Base-by-base conservation (phyloP, 2,329 filamentous ascomycete species). In the Talaromyces sp. region DNA sequence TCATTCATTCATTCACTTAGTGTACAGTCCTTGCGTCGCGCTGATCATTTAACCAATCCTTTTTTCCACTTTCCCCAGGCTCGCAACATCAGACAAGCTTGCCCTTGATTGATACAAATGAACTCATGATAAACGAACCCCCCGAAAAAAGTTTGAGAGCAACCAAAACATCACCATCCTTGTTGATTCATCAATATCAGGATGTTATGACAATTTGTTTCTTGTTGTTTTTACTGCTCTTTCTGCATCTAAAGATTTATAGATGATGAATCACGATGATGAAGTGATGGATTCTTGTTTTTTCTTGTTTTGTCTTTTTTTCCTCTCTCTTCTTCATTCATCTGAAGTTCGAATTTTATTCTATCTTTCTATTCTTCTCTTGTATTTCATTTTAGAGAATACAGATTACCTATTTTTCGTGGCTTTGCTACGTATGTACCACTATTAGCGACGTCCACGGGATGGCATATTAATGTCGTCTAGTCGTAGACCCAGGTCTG, bases 1-100 rank as follows among this genome's bases (percentile, higher is more conserved):
- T 35, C 45, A 48, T 19, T 46, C 43, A 46, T 37, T 21, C 50
- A 48, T 37, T 15, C 10, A 31, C 4, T 37, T 22, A 33, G 36
- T 54, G 57, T 55, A 54, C 41, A 58, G 28, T 54, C 52, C 40
- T 56, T 54, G 57, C 51, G 43, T 51, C 57, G 35, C 46, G 55
- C 15, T 51, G 57, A 55, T 59, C 56, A 36, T 53, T 53, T 50
- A 21, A 9, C 7, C 19, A 28, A 39, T 22, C 22, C 6, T 25
- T 52, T 28, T 25, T 28, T 13, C 37, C 28, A 2, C 22, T 46
- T 51, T 1, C 33, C 17, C 11, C 17, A 52, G 21, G 9, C 48
- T n/a, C 15, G 35, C 35, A 1, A 25, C 22, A 40, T 2, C 15
- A 45, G 17, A 21, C 33, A 13, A 22, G 10, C n/a, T n/a, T n/a